A percentile compares a stretch with the other conserved stretches of the same genome.
phyloP scores from a whole-genome alignment of 495 filamentous ascomycete genomes.

The Hyaloscypha hepaticicola region DNA sequence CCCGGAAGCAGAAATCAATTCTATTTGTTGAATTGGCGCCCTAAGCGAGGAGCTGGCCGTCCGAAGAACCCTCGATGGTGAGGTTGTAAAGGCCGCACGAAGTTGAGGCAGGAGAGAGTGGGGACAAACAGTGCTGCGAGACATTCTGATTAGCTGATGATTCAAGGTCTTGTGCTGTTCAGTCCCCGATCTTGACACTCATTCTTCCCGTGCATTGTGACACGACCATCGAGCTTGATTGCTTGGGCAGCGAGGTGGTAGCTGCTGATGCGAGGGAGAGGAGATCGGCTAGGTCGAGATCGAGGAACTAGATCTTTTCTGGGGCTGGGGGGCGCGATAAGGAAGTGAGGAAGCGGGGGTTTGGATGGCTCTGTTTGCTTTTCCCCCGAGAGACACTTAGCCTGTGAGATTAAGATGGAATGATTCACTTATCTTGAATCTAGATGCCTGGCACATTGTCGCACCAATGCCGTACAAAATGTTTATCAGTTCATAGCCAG shows the following conservation, averaged over 20 bases:
- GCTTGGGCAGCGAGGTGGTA: constrained; percentile 38
- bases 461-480: constrained; percentile 7
- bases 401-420: constrained; percentile 36
- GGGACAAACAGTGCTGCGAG: constrained; percentile 43
- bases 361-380: constrained; percentile 23
- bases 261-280: constrained; percentile 48
- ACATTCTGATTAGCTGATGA: constrained; percentile 31
- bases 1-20: constrained; percentile 30
- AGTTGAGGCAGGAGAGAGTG: constrained; percentile 49
- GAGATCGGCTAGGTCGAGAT: constrained; percentile 49
- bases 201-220: constrained; percentile 58
- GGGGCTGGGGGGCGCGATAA: constrained; percentile 2
- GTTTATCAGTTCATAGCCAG: constrained; percentile 36
- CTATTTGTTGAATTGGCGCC: constrained; percentile 27
- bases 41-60: constrained; percentile 34
- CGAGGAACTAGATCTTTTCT: constrained; percentile 41
- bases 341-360: background rate
- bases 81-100: constrained; percentile 31
- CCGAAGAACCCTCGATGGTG: constrained; percentile 42
- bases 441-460: constrained; percentile 7
- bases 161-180: constrained; percentile 26
- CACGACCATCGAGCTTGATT: constrained; percentile 47
- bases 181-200: constrained; percentile 23
- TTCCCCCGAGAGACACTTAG: constrained; percentile 40
- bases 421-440: constrained; percentile 7